Base-by-base conservation (phyloP, 306 rosid genomes). In the Aeschynomene evenia region DNA sequence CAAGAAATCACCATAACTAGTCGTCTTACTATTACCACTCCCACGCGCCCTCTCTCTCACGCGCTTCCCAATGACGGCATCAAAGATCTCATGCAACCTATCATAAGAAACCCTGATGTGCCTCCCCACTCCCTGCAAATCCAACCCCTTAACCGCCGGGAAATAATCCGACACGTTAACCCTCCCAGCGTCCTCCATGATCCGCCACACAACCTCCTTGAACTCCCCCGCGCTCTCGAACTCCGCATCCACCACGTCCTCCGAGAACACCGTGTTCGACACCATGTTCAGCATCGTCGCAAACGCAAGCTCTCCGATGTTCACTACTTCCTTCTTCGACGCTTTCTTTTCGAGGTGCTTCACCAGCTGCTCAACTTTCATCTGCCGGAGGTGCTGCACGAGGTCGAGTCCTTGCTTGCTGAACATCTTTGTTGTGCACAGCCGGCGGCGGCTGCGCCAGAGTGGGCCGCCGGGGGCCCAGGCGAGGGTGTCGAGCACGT, bases 161-260 rank as follows among this genome's bases (percentile, higher is more conserved):
- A 87, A 87, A 39, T 87, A 87, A 39, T 87, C 89, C 1, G 82
- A 78, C 0, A 84, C 42, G 37, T 87, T 87, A 13, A 75, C 73
- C 79, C 19, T 87, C 64, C 92, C 89, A 0, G 85, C 89, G 23
- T 79, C 80, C 68, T 79, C 85, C 92, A 87, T 87, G 60, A 87
- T 87, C 82, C 89, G 68, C 89, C 92, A 80, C 36, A 84, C 92
- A 0, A 87, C 37, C 8, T 84, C 82, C 62, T 87, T 84, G 36
- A 87, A 80, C 71, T 84, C 92, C 7, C 84, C 82, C 0, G 89
- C 92, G 1, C 74, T 31, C 63, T 58, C 72, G 59, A 84, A 84
- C 13, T 69, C 85, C 0, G 85, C 22, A 36, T 77, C 92, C n/a
- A 84, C 85, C 7, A 87, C 4, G 19, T 87, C 92, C 74, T 80